These are phyloP conservation scores for Lotus japonicus DNA, from an alignment of 306 rosid genomes.

Conservation along the genomic window DNA sequence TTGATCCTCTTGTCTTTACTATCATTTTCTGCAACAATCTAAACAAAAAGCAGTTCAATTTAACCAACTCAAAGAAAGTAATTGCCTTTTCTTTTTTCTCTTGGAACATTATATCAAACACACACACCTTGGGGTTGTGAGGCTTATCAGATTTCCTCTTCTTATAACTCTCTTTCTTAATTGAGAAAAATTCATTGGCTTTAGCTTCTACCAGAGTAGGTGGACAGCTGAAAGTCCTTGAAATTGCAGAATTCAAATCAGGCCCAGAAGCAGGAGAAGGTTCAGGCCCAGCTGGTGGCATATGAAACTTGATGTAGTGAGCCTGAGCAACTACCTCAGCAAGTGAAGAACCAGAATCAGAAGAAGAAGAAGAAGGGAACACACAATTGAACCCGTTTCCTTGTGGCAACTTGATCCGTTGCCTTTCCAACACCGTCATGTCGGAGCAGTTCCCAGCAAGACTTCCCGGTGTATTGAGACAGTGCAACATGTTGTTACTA, in stretches of 20 bases:
- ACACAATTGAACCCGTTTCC: constrained; percentile 25
- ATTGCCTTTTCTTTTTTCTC: neutral
- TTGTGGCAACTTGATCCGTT: constrained; percentile 40
- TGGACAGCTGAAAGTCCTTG: constrained; percentile 58
- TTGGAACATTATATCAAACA: neutral
- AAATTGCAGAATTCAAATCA: constrained; percentile 32
- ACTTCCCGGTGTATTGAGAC: constrained; percentile 26
- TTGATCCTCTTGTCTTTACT: constrained; percentile 55
- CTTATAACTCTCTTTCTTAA: constrained; percentile 45
- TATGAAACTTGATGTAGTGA: neutral
- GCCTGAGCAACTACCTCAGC: constrained; percentile 21
- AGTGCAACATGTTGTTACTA: constrained; percentile 34
- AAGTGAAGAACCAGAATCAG: constrained; percentile 17
- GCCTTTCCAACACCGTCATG: constrained; percentile 43
- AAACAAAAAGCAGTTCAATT: neutral
- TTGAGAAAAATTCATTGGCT: constrained; percentile 3
- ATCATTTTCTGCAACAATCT: constrained; percentile 49
- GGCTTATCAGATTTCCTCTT: constrained; percentile 60
- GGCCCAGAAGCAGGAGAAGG: constrained; percentile 3
- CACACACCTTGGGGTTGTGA: constrained; percentile 41
- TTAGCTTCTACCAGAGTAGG: constrained; percentile 24
- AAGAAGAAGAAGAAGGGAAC: constrained; percentile 8
- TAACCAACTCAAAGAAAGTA: neutral
- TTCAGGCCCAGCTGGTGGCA: neutral
- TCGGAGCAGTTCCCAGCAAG: constrained; percentile 25